These are phyloP conservation scores for Daldinia eschscholtzii DNA, from an alignment of 2,329 filamentous ascomycete genomes.

Conservation along the genomic window DNA sequence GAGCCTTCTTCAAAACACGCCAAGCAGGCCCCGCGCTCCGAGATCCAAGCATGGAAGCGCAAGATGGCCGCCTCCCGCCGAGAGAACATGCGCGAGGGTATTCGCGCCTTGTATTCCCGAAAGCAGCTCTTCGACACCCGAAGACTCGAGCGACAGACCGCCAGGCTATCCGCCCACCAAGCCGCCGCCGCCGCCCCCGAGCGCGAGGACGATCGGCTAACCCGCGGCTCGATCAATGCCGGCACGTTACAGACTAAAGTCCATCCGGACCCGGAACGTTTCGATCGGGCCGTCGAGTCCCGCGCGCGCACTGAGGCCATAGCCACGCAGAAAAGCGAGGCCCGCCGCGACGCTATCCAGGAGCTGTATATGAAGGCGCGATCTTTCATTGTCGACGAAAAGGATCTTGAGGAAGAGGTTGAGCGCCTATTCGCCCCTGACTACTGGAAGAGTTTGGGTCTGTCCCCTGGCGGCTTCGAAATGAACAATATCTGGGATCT, in stretches of 20 bases:
- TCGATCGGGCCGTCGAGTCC: conserved; percentile 64
- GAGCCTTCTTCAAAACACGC: conserved; percentile 60
- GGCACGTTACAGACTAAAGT: conserved; percentile 65
- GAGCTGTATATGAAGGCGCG: conserved; percentile 91
- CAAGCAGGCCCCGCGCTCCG: conserved; percentile 54
- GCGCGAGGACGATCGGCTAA: conserved; percentile 81
- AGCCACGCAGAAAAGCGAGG: conserved; percentile 65
- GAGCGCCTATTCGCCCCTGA: conserved; percentile 80
- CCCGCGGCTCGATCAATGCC: conserved; percentile 73
- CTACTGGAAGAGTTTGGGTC: conserved; percentile 61
- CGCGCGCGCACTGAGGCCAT: conserved; percentile 58
- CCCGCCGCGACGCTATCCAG: conserved; percentile 79
- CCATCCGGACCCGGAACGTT: conserved; percentile 72
- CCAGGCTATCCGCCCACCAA: conserved; percentile 62
- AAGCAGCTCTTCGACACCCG: conserved; percentile 62
- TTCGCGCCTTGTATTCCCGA: conserved; percentile 76
- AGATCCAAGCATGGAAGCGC: conserved; percentile 72
- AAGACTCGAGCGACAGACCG: conserved; percentile 56
- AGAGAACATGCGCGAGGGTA: conserved; percentile 76
- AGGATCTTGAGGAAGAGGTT: conserved; percentile 79
- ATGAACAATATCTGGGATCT: conserved; percentile 66
- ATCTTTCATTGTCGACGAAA: conserved; percentile 86
- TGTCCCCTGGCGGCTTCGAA: conserved; percentile 48
- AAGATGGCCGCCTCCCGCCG: conserved; percentile 79
- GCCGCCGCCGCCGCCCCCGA: conserved; percentile 72